phyloP scores from a whole-genome alignment of 106 monocot species.

The Alisma plantagoaquatica region DNA sequence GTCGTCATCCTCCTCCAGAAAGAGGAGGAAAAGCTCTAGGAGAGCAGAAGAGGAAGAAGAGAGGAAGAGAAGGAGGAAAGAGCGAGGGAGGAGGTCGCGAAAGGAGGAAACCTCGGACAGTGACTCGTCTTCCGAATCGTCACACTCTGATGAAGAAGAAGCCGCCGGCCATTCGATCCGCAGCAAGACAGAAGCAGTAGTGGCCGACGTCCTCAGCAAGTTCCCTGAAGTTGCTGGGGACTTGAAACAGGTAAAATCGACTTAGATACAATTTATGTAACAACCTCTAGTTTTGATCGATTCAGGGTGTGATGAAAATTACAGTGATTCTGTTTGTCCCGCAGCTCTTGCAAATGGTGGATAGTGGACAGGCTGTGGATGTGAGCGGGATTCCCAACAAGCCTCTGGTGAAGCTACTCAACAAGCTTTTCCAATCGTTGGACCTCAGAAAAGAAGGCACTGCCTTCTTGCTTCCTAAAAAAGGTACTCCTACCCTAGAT shows the following conservation, averaged over 20 bases:
- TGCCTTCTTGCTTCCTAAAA: slow-evolving; percentile 49
- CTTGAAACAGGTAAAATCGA: slow-evolving; percentile 23
- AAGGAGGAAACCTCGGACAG: no score
- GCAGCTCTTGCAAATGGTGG: slow-evolving; percentile 90
- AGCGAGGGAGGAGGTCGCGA: slow-evolving; percentile 7
- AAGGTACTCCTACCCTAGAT: slow-evolving; percentile 31
- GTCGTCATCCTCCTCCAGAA: slow-evolving; percentile 4
- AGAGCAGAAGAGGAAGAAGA: slow-evolving; percentile 3
- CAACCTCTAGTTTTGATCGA: no score
- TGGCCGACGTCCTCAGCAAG: slow-evolving; percentile 13
- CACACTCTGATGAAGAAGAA: no score
- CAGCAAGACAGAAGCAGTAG: slow-evolving; percentile 7
- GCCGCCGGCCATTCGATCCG: no score
- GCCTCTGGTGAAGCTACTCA: slow-evolving; percentile 46
- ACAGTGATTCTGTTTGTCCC: neutral
- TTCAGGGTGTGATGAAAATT: no score
- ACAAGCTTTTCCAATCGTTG: slow-evolving; percentile 55
- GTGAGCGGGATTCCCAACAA: slow-evolving; percentile 58
- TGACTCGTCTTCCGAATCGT: neutral
- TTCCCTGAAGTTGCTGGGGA: slow-evolving; percentile 27
- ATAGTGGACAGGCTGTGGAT: slow-evolving; percentile 86
- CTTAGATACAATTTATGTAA: no score
- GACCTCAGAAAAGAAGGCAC: slow-evolving; percentile 48
- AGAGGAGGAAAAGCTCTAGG: slow-evolving; percentile 7
- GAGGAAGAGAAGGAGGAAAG: slow-evolving; percentile 6